Percentiles rank a stretch among this genome's conserved stretches.
Evolutionary conservation across 805 yeast genomes (phyloP).

Genomic region (Candida arabinofermentans): DNA sequence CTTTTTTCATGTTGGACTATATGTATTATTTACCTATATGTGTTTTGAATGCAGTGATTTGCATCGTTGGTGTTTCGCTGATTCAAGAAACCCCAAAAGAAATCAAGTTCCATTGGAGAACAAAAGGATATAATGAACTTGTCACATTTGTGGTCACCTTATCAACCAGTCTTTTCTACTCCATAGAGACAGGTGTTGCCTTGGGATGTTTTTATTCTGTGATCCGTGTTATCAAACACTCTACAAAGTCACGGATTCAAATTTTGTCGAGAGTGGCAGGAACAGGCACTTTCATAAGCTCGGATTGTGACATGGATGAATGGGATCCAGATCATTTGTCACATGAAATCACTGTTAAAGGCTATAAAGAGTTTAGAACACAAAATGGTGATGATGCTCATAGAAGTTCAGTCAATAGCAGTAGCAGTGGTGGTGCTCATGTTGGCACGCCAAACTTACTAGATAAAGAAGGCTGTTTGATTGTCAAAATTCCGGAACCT

Average conservation of each 20-base stretch:
- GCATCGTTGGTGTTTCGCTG: slow-evolving; percentile 70
- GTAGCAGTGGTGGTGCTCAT: neutral
- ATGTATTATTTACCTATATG: slow-evolving; percentile 77
- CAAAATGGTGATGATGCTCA: too few relatives aligned
- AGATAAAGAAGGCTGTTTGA: slow-evolving; percentile 65
- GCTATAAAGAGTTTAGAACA: slow-evolving; percentile 26
- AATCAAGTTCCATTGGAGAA: slow-evolving; percentile 62
- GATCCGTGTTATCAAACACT: slow-evolving; percentile 72
- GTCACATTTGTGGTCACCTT: slow-evolving; percentile 64
- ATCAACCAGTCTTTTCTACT: slow-evolving; percentile 58
- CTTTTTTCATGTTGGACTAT: slow-evolving; percentile 52
- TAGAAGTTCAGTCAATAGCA: slow-evolving; percentile 5
- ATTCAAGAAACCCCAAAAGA: slow-evolving; percentile 85
- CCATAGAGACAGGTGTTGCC: slow-evolving; percentile 86
- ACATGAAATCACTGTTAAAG: slow-evolving; percentile 19
- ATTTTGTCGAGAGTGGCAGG: slow-evolving; percentile 68
- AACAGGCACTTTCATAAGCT: slow-evolving; percentile 61
- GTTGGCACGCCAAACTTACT: slow-evolving; percentile 32
- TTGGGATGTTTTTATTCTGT: slow-evolving; percentile 83
- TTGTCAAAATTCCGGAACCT: slow-evolving; percentile 84
- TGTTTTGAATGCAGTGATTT: slow-evolving; percentile 73
- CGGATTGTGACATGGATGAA: slow-evolving; percentile 46
- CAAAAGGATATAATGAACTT: slow-evolving; percentile 76
- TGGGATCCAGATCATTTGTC: neutral
- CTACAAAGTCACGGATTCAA: slow-evolving; percentile 80